Evolutionary conservation across 441 rosid species (phyloP).

Genomic region (Cnidoscolus chayamansa): DNA sequence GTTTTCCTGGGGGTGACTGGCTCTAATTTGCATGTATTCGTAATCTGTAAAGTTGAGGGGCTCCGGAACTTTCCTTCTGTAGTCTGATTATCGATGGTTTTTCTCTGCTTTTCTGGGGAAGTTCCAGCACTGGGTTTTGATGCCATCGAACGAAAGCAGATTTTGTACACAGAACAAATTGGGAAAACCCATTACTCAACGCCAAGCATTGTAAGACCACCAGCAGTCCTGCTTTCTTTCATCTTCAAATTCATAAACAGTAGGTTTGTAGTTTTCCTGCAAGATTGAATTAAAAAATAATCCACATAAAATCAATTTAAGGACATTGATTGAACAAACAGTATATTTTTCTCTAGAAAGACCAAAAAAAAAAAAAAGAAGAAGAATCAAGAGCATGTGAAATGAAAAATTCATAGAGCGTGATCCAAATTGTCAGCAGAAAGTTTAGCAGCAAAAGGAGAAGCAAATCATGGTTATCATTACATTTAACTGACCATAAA

Average conservation of each 20-base stretch:
- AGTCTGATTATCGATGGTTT: slow-evolving; percentile 13
- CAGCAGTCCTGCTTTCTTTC: slow-evolving; percentile 17
- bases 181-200: slow-evolving; percentile 32
- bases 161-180: slow-evolving; percentile 17
- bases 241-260: slow-evolving; percentile 24
- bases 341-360: not conserved
- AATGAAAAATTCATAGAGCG: not conserved
- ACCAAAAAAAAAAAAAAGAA: not conserved
- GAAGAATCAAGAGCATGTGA: not conserved
- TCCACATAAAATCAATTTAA: slow-evolving; percentile 3
- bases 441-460: not conserved
- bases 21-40: slow-evolving; percentile 36
- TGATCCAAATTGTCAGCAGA: not conserved
- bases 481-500: slow-evolving; percentile 7
- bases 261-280: slow-evolving; percentile 14
- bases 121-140: slow-evolving; percentile 39
- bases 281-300: slow-evolving; percentile 19
- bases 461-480: not conserved
- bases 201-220: slow-evolving; percentile 22
- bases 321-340: not conserved
- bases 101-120: slow-evolving; percentile 39
- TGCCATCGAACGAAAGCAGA: slow-evolving; percentile 45
- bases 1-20: slow-evolving; percentile 26
- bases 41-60: slow-evolving; percentile 32
- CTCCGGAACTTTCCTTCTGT: slow-evolving; percentile 24